Conservation (phyloP, 768 basidiomycete species). For the Auriscalpium microsporum region DNA sequence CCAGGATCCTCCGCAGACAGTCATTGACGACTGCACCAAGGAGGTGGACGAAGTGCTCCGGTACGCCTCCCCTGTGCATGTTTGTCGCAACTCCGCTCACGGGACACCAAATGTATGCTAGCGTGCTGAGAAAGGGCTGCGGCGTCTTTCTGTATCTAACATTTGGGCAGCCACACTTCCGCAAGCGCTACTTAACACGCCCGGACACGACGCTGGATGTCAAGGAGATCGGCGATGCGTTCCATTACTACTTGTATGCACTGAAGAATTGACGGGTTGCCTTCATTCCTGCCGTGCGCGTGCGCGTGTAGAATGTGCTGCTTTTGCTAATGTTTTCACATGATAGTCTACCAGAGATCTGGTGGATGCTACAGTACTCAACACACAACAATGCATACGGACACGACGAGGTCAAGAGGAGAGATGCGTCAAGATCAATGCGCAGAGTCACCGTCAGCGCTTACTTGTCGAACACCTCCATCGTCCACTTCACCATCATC, state of each 20-base stretch:
- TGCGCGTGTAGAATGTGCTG: too few species aligned
- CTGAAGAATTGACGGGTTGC: constrained; percentile 29
- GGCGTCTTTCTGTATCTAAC: constrained; percentile 74
- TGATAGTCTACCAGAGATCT: too few species aligned
- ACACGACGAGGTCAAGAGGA: too few species aligned
- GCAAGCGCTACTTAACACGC: constrained; percentile 53
- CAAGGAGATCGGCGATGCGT: constrained; percentile 64
- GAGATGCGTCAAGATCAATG: too few species aligned
- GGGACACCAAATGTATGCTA: constrained; percentile 20
- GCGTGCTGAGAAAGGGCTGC: constrained; percentile 50
- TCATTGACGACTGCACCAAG: constrained; percentile 59
- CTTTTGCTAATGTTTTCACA: too few species aligned
- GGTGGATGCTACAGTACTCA: too few species aligned
- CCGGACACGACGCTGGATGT: constrained; percentile 55
- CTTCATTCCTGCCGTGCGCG: too few species aligned
- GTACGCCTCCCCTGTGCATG: constrained; percentile 25
- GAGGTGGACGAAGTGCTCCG: constrained; percentile 74
- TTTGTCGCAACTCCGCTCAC: neutral
- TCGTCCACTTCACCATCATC: too few species aligned
- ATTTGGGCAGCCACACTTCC: constrained; percentile 87
- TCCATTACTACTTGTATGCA: constrained; percentile 79
- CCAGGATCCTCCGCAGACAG: constrained; percentile 67
- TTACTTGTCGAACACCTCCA: too few species aligned
- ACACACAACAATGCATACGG: too few species aligned
- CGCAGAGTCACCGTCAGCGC: too few species aligned